Conservation (phyloP, 2,329 filamentous ascomycete genomes). For the Aspergillus neotritici region DNA sequence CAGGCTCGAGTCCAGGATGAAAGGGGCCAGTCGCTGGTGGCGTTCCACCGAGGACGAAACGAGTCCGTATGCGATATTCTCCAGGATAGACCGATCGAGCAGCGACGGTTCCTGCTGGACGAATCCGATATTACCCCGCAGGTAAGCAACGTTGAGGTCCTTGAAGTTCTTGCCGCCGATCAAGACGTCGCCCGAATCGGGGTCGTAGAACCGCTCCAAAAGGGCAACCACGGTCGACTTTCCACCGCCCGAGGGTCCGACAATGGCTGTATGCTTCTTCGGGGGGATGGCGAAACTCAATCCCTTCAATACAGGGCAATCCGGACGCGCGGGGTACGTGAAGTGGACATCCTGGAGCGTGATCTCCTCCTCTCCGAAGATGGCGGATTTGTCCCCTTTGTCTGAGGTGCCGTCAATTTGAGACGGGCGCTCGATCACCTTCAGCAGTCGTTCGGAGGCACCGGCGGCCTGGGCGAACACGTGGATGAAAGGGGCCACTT, state of each 20-base stretch:
- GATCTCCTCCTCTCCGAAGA: conserved; percentile 21
- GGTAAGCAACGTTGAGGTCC: conserved; percentile 30
- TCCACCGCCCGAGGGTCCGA: conserved; percentile 49
- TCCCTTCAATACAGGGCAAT: conserved; percentile 30
- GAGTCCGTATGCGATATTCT: conserved; percentile 51
- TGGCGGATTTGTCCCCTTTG: conserved; percentile 20
- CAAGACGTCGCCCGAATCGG: conserved; percentile 24
- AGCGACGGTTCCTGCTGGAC: conserved; percentile 51
- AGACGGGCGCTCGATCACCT: conserved; percentile 51
- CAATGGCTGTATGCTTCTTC: conserved; percentile 39
- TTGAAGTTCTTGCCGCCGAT: conserved; percentile 27
- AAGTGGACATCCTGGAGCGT: conserved; percentile 33
- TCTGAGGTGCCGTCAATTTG: conserved; percentile 40
- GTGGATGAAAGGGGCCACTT: conserved; percentile 38
- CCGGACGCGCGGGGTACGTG: conserved; percentile 33
- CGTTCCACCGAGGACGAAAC: conserved; percentile 29
- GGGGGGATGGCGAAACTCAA: conserved; percentile 30
- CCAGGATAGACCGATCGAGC: conserved; percentile 48
- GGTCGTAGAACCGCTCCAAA: conserved; percentile 35
- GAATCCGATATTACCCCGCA: conserved; percentile 33
- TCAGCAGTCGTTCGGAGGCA: conserved; percentile 53
- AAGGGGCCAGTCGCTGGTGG: conserved; percentile 21
- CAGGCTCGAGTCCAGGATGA: conserved; percentile 23
- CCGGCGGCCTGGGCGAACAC: conserved; percentile 46
- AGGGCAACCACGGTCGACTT: conserved; percentile 46